phyloP scores from a whole-genome alignment of 1,284 basidiomycete species.

The Ceratobasidium papillatum region DNA sequence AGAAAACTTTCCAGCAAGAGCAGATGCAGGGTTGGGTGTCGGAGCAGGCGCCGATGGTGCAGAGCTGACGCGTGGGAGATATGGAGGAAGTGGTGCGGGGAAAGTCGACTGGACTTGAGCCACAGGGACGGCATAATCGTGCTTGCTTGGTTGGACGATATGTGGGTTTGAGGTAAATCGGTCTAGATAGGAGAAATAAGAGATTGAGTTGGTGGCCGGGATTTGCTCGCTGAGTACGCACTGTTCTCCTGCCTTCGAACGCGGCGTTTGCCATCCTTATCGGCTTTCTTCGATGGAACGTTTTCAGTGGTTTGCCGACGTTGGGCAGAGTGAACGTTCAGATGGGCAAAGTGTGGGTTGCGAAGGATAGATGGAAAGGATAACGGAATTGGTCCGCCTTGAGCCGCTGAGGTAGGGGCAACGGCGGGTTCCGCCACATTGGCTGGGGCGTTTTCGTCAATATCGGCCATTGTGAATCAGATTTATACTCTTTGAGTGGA shows the following conservation, averaged over 20 bases:
- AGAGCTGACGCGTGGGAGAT: slow-evolving; percentile 66
- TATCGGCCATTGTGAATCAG: slow-evolving; percentile 5
- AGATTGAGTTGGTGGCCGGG: slow-evolving; percentile 26
- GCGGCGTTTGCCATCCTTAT: slow-evolving; percentile 80
- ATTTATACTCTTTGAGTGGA: background rate
- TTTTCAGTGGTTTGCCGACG: slow-evolving; percentile 42
- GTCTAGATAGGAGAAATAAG: slow-evolving; percentile 55
- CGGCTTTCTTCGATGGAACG: slow-evolving; percentile 52
- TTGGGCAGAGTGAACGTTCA: slow-evolving; percentile 49
- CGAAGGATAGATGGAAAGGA: slow-evolving; percentile 76
- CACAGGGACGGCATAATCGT: slow-evolving; percentile 61
- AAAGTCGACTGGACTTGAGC: slow-evolving; percentile 67
- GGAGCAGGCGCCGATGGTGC: slow-evolving; percentile 58
- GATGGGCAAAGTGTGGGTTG: slow-evolving; percentile 65
- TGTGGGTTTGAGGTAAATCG: slow-evolving; percentile 75
- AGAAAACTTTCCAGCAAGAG: slow-evolving; percentile 77
- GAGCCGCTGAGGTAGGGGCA: background rate
- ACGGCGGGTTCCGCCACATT: slow-evolving; percentile 6
- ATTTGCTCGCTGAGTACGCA: slow-evolving; percentile 50
- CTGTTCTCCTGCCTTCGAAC: slow-evolving; percentile 77
- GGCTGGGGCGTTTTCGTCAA: slow-evolving; percentile 12
- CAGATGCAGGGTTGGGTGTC: slow-evolving; percentile 56
- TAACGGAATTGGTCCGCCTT: slow-evolving; percentile 58
- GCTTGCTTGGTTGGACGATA: slow-evolving; percentile 65
- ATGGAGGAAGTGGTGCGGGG: slow-evolving; percentile 74